phyloP scores from a whole-genome alignment of 345 rosid species.

The Garcia nutans region DNA sequence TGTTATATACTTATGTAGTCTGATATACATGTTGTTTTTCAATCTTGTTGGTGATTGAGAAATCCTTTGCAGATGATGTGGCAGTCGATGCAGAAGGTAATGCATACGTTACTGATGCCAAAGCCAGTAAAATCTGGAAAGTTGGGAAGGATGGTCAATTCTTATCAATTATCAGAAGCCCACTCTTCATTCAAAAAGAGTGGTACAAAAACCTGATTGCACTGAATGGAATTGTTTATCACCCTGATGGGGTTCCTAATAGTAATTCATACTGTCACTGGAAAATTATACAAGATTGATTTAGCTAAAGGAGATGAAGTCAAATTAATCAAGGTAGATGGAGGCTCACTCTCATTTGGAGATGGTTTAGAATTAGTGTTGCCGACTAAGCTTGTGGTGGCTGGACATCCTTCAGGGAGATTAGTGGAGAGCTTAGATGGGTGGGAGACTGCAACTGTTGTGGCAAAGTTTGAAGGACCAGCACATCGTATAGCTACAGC shows the following conservation, averaged over 20 bases:
- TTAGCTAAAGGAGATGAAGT: constrained; percentile 43
- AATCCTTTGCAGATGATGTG: constrained; percentile 78
- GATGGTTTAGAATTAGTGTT: constrained; percentile 75
- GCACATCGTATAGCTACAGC: constrained; percentile 72
- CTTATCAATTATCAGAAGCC: constrained; percentile 46
- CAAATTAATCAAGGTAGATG: constrained; percentile 45
- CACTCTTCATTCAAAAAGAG: constrained; percentile 58
- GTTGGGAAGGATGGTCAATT: constrained; percentile 61
- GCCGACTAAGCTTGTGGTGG: constrained; percentile 72
- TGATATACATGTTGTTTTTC: not conserved
- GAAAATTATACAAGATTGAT: constrained; percentile 62
- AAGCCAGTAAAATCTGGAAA: constrained; percentile 66
- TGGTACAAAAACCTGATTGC: constrained; percentile 69
- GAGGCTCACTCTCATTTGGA: constrained; percentile 61
- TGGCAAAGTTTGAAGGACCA: constrained; percentile 63
- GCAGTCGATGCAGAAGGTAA: constrained; percentile 69
- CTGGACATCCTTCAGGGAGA: constrained; percentile 69
- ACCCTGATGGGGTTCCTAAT: constrained; percentile 81
- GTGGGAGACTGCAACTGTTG: constrained; percentile 74
- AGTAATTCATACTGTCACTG: constrained; percentile 67
- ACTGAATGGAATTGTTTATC: constrained; percentile 81
- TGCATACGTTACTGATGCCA: constrained; percentile 73
- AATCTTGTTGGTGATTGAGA: constrained; percentile 49
- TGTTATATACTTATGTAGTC: not conserved
- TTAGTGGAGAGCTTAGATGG: constrained; percentile 78